These are phyloP conservation scores for Penicillium pancosmium DNA, from an alignment of 495 filamentous ascomycete species.

Conservation along the genomic window DNA sequence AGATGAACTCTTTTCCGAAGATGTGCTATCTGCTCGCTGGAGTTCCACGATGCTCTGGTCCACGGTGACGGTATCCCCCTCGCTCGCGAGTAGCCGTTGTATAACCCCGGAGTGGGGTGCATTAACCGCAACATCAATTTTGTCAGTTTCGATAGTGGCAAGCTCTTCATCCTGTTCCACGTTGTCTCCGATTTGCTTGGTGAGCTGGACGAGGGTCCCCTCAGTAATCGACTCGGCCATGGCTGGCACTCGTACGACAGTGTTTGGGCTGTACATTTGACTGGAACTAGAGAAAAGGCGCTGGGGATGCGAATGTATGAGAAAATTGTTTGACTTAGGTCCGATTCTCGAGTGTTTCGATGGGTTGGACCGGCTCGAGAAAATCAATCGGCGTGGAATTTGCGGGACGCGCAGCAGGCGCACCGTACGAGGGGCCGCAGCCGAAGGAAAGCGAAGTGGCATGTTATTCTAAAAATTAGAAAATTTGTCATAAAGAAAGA, in stretches of 20 bases:
- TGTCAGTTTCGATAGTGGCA: slow-evolving; percentile 93
- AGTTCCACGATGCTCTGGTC: slow-evolving; percentile 80
- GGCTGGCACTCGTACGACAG: slow-evolving; percentile 78
- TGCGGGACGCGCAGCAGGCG: neutral
- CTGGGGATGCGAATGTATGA: neutral
- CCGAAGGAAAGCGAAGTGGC: neutral
- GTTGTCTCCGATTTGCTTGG: slow-evolving; percentile 81
- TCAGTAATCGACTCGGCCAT: slow-evolving; percentile 98
- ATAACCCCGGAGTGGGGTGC: slow-evolving; percentile 80
- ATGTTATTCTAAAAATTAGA: neutral
- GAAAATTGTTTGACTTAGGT: neutral
- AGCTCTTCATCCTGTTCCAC: slow-evolving; percentile 90
- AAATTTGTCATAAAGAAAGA: neutral
- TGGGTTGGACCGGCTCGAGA: neutral
- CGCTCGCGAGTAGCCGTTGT: slow-evolving; percentile 78
- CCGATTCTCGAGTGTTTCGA: neutral
- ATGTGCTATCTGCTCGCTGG: slow-evolving; percentile 64
- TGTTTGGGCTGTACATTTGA: slow-evolving; percentile 51
- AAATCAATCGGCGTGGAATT: neutral
- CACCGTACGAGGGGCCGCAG: neutral
- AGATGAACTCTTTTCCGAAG: slow-evolving; percentile 36
- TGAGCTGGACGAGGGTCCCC: slow-evolving; percentile 83
- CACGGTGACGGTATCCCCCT: slow-evolving; percentile 86
- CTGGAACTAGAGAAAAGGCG: neutral
- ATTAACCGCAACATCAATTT: slow-evolving; percentile 89